Evolutionary conservation across 2,329 filamentous ascomycete genomes (phyloP), one percentile per base, ranked within the genome.

Genomic region (Fusarium chlamydosporum): DNA sequence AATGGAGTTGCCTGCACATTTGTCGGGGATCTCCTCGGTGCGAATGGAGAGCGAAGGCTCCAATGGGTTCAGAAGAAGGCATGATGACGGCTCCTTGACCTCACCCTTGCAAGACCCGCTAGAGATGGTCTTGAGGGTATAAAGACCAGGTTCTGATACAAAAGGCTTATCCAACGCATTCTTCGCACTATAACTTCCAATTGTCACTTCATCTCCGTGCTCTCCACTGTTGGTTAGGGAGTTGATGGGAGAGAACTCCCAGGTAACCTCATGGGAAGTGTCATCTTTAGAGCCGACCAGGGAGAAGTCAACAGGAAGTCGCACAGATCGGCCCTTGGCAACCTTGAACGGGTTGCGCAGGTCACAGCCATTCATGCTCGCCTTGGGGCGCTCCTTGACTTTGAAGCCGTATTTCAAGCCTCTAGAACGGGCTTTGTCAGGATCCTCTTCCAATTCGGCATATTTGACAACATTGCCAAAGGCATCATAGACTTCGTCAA

Each of bases 1-100:
- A 65, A 99, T 92, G 0, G 96, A 93, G 75, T 94, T 97, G 47
- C 94, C 94, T 35, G 94, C 95, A 77, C 96, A 99, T 77, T 96
- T 97, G 79, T 99, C 96, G 53, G 93, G 92, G 42, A 99, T 94
- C 66, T 94, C 91, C 72, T 97, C 92, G 8, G 89, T 85, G 33
- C 86, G 86, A 50, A 99, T 83, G 6, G 88, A 84, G 60, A 99
- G 79, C 56, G 91, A 88, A 11, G 96, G 96, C 79, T 97, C 91
- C 1, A 96, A 90, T 7, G 96, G 96, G 70, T 98, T 99, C 70
- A 96, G 85, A 55, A 99, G 83, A 61, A 97, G 84, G 78, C 95
- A 98, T n/a, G 94, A 96, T 4, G 95, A 92, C 29, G 96, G 96
- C 77, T 99, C 96, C 68, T 95, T 86, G 6, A 99, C 89, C 72